Conservation (phyloP, 1,284 basidiomycete species). For the Malassezia psittaci region DNA sequence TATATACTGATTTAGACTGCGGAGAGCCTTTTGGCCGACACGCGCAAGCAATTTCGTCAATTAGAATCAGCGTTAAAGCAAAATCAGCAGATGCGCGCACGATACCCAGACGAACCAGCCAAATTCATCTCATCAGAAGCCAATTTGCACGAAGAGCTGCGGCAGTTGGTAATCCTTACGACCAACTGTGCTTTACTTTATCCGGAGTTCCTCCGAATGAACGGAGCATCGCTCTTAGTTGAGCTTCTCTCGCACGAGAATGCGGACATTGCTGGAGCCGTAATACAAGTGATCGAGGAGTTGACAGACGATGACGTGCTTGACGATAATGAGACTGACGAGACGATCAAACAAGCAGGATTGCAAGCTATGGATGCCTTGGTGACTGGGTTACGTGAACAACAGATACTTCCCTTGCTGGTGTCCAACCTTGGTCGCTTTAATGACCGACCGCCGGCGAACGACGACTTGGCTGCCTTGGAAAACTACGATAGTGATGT, state of each 20-base stretch:
- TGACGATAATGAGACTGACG: slow-evolving; percentile 56
- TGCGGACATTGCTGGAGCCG: slow-evolving; percentile 33
- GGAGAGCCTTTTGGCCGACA: slow-evolving; percentile 50
- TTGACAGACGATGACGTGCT: slow-evolving; percentile 91
- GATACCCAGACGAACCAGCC: slow-evolving; percentile 39
- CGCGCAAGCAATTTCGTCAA: slow-evolving; percentile 65
- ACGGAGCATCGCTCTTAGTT: slow-evolving; percentile 61
- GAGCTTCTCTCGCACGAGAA: slow-evolving; percentile 59
- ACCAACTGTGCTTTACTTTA: slow-evolving; percentile 75
- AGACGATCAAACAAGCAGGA: slow-evolving; percentile 22
- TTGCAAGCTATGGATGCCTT: slow-evolving; percentile 46
- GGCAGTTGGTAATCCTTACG: slow-evolving; percentile 70
- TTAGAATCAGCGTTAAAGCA: slow-evolving; percentile 82
- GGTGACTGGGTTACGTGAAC: slow-evolving; percentile 54
- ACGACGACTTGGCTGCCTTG: slow-evolving; percentile 9
- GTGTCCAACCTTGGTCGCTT: slow-evolving; percentile 66
- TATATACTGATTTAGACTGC: background rate
- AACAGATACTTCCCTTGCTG: slow-evolving; percentile 73
- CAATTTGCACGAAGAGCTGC: slow-evolving; percentile 76
- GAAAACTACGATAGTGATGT: slow-evolving; percentile 27
- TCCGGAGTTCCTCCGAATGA: slow-evolving; percentile 72
- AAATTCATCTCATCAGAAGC: slow-evolving; percentile 98
- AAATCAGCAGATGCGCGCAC: slow-evolving; percentile 79
- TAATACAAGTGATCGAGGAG: slow-evolving; percentile 60
- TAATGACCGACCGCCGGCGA: slow-evolving; percentile 19